Base-by-base conservation (phyloP, 2,329 filamentous ascomycete genomes). In the Fusarium compactum region DNA sequence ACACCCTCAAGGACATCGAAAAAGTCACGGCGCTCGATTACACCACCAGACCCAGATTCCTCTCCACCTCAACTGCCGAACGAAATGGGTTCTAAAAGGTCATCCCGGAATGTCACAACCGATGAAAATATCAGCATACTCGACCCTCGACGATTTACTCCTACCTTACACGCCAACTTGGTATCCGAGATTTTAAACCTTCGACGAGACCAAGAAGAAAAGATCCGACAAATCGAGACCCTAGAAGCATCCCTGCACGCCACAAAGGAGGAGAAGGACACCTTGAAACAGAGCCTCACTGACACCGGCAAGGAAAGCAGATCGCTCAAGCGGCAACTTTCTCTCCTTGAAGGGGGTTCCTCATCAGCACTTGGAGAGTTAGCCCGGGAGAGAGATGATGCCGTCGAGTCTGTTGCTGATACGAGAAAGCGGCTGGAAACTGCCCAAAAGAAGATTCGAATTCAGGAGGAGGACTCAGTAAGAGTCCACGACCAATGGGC, bases 181-280 rank as follows among this genome's bases (percentile, higher is more conserved):
- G 95, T 99, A 1, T 95, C 95, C 0, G 96, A 99, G 79, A 99
- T 99, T 68, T 84, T 99, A 41, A 89, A 90, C 4, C 82, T 99
- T 52, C 90, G 95, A 24, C 87, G 96, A 62, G 96, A 99, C 70
- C 89, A 98, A 67, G 96, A 99, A 77, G 93, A 92, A 44, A 98
- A 97, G 81, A 88, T 91, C 46, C 93, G 90, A 74, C 87, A 94
- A 56, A 97, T 99, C 58, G 95, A 98, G 77, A 90, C 88, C 56
- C 85, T 99, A 18, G 96, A 99, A 80, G 84, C 86, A 2, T 90
- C 86, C 27, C 82, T 99, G 34, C 90, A 97, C 67, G 82, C 87
- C 2, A 86, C 90, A 2, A 90, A 90, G 58, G 87, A 88, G 61
- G 94, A 98, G 69, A 91, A 92, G 69, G 94, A 97, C 65, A 80